Base-by-base conservation (phyloP, 805 yeast genomes). In the Lipomyces kockii region DNA sequence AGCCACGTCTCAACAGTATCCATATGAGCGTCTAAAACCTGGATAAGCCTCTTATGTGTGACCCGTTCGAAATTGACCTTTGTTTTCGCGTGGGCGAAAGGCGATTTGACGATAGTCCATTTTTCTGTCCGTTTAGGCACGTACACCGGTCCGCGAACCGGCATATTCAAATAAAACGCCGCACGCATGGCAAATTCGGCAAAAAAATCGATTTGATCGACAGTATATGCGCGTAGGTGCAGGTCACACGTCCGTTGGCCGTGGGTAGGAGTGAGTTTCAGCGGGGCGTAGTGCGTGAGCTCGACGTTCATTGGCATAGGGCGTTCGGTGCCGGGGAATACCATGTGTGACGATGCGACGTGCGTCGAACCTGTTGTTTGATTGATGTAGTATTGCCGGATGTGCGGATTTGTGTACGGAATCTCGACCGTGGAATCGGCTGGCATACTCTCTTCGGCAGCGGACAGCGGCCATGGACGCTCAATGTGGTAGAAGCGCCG, bases 91-190 rank as follows among this genome's bases (percentile, higher is more conserved):
- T 91, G 95, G 25, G 90, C 97, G 78, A 95, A 95, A 1, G 98
- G 98, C 2, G 97, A 88, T 77, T 89, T 86, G 75, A 89, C 92
- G 56, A 95, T 97, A 0, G 99, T 95, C 91, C 97, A 94, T 73
- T 92, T 85, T 78, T 94, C 90, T 74, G 88, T 86, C 76, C 87
- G 89, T 2, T 89, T 87, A 70, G 87, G 89, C 71, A 86, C 78
- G 60, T 88, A 90, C 43, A 82, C 83, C 22, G 94, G 89, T 1
- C 92, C 93, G 14, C 87, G 85, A 43, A 90, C 87, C 20, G 98
- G 97, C 72, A 95, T 87, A 8, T 96, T 94, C 73, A 95, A 81
- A 79, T 90, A 95, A 77, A 85, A 95, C 0, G 97, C 98, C 0
- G 92, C 92, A 79, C 99, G 86, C 64, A 90, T 82, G 2, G 95